Evolutionary conservation across 129 eudicot species (phyloP).

Genomic region (Centrapalus pauciflorus): DNA sequence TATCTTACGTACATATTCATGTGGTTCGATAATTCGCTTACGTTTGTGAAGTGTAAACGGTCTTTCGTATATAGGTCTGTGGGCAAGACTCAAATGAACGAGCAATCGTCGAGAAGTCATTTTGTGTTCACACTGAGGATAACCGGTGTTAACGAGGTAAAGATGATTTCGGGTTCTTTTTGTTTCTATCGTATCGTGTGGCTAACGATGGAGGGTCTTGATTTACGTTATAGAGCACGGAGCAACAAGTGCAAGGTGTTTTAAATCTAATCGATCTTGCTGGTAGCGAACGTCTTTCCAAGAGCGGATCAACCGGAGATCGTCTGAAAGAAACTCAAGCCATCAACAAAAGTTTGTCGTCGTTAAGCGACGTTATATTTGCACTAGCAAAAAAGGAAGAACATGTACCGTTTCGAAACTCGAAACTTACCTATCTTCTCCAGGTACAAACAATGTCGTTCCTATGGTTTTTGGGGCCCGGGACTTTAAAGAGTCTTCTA

Average conservation of each 20-base stretch:
- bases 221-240: conserved; percentile 63
- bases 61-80: conserved; percentile 62
- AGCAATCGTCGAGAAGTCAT: conserved; percentile 97
- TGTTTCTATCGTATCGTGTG: background rate
- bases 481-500: too few relatives aligned
- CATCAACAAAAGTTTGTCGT: conserved; percentile 87
- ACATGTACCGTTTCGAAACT: conserved; percentile 85
- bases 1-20: conserved; percentile 3
- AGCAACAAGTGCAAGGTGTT: conserved; percentile 95
- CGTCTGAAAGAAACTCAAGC: conserved; percentile 98
- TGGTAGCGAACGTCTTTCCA: conserved; percentile 99
- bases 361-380: conserved; percentile 88
- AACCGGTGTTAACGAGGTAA: conserved; percentile 76
- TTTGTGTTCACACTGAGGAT: conserved; percentile 93
- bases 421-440: conserved; percentile 96
- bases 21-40: too few relatives aligned
- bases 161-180: background rate
- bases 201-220: background rate
- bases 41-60: background rate
- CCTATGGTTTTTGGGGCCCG: too few relatives aligned
- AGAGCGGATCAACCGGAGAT: conserved; percentile 97
- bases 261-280: conserved; percentile 94
- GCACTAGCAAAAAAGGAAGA: conserved; percentile 90
- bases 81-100: conserved; percentile 98
- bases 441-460: conserved; percentile 82